Evolutionary conservation across 73 alveolate species (phyloP), one percentile per base, ranked within the genome.

Genomic region (Blepharisma stoltei): DNA sequence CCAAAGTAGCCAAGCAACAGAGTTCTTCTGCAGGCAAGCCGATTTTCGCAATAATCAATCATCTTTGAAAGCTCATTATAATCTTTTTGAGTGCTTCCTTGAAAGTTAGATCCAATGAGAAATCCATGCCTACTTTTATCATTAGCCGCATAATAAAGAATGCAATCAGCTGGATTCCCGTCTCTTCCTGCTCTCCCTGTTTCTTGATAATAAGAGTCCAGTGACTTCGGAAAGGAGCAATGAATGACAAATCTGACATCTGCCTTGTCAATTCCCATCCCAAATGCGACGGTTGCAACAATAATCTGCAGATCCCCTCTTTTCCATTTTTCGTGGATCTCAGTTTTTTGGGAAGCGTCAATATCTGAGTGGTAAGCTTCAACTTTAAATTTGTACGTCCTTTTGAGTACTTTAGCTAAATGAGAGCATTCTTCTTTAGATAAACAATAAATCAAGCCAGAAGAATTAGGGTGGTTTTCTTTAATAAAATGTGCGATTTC

Each of bases 251-350:
- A 97, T 77, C 99, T 85, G 69, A 96, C 99, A 86, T 96, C 99
- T 70, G 86, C 83, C 89, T 97, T 97, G 86, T 96, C 97, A 9
- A 97, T 97, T 67, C 99, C 99, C 98, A 97, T 93, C 50, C 99
- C 99, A 79, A 97, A 97, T 55, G 99, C 99, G 20, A 97, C 92
- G 23, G 99, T 97, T 6, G 99, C 99, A 7, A 97, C 97, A 27
- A 97, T 91, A 20, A 97, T 93, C 54, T 95, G 91, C 54, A 96
- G 89, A 76, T 92, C 96, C 75, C 95, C 97, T 77, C 87, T 68
- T 95, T 94, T 90, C 98, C 99, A 97, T 54, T 83, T 76, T 65
- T 78, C 79, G 76, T 95, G 96, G 66, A 96, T 85, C 47, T 84
- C 90, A 18, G 81, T 85, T 55, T 98, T 75, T 68, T 83, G 86